These are phyloP conservation scores for Alternaria ethzedia DNA, from an alignment of 2,329 filamentous ascomycete genomes.

Conservation along the genomic window DNA sequence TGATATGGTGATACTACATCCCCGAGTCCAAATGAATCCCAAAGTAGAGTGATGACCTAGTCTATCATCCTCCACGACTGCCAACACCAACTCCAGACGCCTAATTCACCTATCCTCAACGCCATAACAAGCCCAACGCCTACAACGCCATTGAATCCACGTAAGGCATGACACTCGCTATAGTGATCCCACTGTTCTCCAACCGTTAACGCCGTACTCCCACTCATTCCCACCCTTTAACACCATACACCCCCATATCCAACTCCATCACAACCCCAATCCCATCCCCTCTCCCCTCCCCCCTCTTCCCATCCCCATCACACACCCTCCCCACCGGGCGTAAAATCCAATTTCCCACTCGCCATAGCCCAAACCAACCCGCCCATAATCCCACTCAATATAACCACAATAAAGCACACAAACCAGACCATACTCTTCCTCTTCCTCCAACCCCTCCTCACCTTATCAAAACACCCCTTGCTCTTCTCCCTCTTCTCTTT, in stretches of 20 bases:
- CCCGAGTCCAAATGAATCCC: background rate
- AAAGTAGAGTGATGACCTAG: background rate
- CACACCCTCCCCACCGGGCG: background rate
- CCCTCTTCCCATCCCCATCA: accelerated
- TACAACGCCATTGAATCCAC: background rate
- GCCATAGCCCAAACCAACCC: background rate
- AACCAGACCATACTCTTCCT: background rate
- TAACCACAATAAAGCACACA: background rate
- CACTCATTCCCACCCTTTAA: too few relatives aligned
- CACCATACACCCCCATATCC: too few relatives aligned
- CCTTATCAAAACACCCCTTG: background rate
- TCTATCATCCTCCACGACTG: background rate
- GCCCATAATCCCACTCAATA: background rate
- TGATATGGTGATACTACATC: background rate
- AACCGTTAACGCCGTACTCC: background rate
- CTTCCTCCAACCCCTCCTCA: background rate
- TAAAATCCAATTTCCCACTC: background rate
- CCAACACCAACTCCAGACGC: background rate
- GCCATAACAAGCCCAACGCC: background rate
- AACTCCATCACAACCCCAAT: background rate
- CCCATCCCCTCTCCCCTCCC: background rate
- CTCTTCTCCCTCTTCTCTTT: background rate
- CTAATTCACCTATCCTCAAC: background rate
- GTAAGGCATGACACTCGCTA: background rate
- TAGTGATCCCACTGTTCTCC: background rate